Conservation (phyloP, 2,329 filamentous ascomycete species). For the Clonostachys rhizophaga region DNA sequence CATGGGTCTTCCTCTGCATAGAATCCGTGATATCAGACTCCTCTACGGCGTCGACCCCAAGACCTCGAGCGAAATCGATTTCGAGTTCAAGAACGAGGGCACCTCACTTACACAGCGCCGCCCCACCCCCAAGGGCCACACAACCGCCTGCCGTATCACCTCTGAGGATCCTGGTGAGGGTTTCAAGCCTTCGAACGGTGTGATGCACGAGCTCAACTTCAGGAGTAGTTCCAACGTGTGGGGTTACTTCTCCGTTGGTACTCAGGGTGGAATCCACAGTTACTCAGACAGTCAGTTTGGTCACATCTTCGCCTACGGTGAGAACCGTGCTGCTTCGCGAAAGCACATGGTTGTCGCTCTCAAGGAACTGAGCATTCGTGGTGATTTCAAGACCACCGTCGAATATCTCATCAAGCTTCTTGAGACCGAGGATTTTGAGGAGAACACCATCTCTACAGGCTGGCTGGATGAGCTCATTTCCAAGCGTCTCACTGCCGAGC, state of each 20-base stretch:
- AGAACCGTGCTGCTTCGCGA: conserved; percentile 90
- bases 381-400: conserved; percentile 97
- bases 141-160: conserved; percentile 97
- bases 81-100: conserved; percentile 85
- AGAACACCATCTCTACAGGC: conserved; percentile 97
- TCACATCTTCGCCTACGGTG: conserved; percentile 98
- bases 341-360: conserved; percentile 99
- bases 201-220: conserved; percentile 99
- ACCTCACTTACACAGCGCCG: conserved; percentile 82
- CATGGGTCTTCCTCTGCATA: conserved; percentile 95
- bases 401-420: conserved; percentile 99
- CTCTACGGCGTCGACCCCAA: conserved; percentile 94
- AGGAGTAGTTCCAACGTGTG: conserved; percentile 97
- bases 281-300: conserved; percentile 99
- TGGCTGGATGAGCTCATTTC: conserved; percentile 99
- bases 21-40: conserved; percentile 92
- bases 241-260: conserved; percentile 99
- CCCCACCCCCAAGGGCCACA: conserved; percentile 92
- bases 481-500: conserved; percentile 93
- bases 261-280: conserved; percentile 94
- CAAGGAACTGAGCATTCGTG: conserved; percentile 98
- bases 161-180: conserved; percentile 98
- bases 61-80: conserved; percentile 83
- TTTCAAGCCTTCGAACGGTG: conserved; percentile 98
- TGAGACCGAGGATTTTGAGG: conserved; percentile 96